Base-by-base conservation (phyloP, 2,329 filamentous ascomycete genomes). In the Fusarium caatingaense region DNA sequence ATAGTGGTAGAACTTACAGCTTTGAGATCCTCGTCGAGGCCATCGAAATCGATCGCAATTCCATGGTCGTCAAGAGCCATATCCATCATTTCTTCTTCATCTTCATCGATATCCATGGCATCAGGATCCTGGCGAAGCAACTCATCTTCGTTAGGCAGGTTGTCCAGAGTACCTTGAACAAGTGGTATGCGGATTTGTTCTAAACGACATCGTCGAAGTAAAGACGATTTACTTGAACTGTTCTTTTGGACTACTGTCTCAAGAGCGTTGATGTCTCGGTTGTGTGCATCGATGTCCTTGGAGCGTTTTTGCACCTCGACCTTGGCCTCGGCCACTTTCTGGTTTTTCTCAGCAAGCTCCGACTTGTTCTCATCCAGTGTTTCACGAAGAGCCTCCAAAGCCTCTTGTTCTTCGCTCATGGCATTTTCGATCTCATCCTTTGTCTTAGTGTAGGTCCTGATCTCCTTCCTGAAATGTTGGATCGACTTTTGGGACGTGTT, bases 171-270 rank as follows among this genome's bases (percentile, higher is more conserved):
- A 25, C 90, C 91, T 60, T 89, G 83, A 4, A 86, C 83, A 23
- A 99, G 85, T 4, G 96, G 96, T 62, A 99, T 87, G 68, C 92
- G 89, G 72, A 98, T 93, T 76, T 98, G 94, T 78, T 98, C 95
- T 48, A 99, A 89, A 78, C 97, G 95, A 84, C 95, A 98, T 67
- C 93, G 90, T 76, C 94, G 90, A 55, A 99, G 87, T 48, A 97
- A 83, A 46, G 90, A 90, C 77, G 97, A 97, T 77, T 96, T 93
- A 74, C 89, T 90, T 1, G 93, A 91, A 62, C 92, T 93, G 76
- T 93, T 93, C 75, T 92, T 93, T 79, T 97, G 93, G 51, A 97
- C 90, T 65, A 94, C 91, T 2, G 91, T 91, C 79, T 98, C 94
- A n/a, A 97, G 83, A 8, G 86, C 87, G 61, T 88, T 89, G 61